Evolutionary conservation across 2,329 filamentous ascomycete genomes (phyloP).

Genomic region (Purpureocillium lavendulum): DNA sequence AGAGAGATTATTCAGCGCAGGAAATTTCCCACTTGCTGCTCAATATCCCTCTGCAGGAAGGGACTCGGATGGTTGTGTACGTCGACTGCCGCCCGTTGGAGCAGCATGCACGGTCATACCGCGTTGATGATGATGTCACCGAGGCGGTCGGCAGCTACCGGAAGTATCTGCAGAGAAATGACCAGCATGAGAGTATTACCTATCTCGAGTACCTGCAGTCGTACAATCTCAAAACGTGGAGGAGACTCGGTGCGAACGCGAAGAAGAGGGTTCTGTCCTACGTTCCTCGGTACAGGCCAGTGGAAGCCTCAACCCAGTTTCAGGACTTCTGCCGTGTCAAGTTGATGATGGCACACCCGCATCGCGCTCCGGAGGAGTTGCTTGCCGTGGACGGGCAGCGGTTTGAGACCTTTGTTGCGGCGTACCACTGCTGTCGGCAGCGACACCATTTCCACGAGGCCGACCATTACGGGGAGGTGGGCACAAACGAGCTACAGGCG

Average conservation of each 20-base stretch:
- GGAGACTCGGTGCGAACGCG: slow-evolving; percentile 2
- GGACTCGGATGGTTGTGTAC: too few relatives aligned
- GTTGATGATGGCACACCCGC: slow-evolving; percentile 2
- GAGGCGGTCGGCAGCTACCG: slow-evolving; percentile 1
- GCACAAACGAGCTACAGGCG: too few relatives aligned
- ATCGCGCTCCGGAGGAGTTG: slow-evolving; percentile 2
- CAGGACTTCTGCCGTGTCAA: slow-evolving; percentile 2
- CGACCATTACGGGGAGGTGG: too few relatives aligned
- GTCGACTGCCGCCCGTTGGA: slow-evolving; percentile 3
- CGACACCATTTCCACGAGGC: too few relatives aligned
- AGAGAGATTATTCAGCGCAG: too few relatives aligned
- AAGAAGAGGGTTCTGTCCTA: slow-evolving; percentile 1
- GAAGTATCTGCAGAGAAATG: slow-evolving; percentile 2
- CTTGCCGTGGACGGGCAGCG: too few relatives aligned
- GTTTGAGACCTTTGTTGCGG: slow-evolving; percentile 1
- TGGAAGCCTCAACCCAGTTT: slow-evolving; percentile 1
- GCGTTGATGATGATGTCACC: slow-evolving; percentile 1
- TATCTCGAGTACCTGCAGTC: too few relatives aligned
- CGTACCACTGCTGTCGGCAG: background rate
- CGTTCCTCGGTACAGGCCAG: slow-evolving; percentile 1
- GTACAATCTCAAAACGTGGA: slow-evolving; percentile 3
- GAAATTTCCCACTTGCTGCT: too few relatives aligned
- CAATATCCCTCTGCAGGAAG: too few relatives aligned
- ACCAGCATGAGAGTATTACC: too few relatives aligned
- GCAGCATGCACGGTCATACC: slow-evolving; percentile 1